Evolutionary conservation across 1,139 yeast genomes (phyloP).

Genomic region (Debaryomyces sp.): DNA sequence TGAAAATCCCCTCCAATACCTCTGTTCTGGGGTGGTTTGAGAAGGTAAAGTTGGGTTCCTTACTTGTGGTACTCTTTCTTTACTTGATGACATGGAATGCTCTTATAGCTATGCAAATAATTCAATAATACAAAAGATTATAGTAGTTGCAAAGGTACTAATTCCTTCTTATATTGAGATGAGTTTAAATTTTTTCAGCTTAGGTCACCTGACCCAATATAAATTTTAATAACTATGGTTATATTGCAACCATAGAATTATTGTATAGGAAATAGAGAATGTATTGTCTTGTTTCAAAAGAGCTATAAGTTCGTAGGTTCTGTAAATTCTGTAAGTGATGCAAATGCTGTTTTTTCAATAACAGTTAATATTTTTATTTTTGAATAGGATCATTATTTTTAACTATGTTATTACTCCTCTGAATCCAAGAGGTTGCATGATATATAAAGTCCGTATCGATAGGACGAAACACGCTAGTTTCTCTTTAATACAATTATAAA

Average conservation of each 20-base stretch:
- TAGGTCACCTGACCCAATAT: not conserved
- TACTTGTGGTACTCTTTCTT: constrained; percentile 67
- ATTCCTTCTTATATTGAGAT: not conserved
- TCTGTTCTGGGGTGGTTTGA: constrained; percentile 89
- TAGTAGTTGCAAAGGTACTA: not conserved
- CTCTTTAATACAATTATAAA: too few species aligned
- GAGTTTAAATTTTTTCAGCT: constrained; percentile 4
- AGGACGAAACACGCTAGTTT: too few species aligned
- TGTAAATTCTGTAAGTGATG: too few species aligned
- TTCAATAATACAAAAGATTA: not conserved
- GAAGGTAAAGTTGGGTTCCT: constrained; percentile 75
- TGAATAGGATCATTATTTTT: too few species aligned
- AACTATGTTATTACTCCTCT: too few species aligned
- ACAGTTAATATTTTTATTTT: too few species aligned
- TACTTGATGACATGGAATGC: constrained; percentile 73
- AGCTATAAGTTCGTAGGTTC: too few species aligned
- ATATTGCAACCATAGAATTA: not conserved
- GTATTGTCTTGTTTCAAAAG: not conserved
- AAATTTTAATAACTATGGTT: not conserved
- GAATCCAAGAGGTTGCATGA: too few species aligned
- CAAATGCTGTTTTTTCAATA: too few species aligned
- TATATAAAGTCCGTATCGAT: too few species aligned
- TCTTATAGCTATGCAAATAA: not conserved
- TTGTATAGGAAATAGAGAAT: not conserved
- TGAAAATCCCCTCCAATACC: constrained; percentile 87